Evolutionary conservation across 1,139 yeast species (phyloP).

Genomic region (Torulaspora pretoriensis): DNA sequence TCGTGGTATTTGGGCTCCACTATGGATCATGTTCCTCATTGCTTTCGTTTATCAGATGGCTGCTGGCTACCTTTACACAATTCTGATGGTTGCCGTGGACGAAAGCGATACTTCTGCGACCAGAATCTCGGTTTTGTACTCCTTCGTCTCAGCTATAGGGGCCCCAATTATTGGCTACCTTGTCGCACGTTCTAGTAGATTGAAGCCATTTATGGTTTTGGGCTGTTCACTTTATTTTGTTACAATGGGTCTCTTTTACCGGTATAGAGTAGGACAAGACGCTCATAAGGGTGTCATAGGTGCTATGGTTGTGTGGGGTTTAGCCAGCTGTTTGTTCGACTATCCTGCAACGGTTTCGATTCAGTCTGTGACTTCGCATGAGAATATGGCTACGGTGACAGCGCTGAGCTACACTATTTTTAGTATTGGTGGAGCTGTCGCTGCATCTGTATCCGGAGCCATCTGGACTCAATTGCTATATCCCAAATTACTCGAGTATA

Average conservation of each 20-base stretch:
- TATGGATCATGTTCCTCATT: conserved; percentile 39
- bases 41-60: conserved; percentile 65
- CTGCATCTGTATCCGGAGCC: conserved; percentile 53
- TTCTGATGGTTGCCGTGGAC: conserved; percentile 58
- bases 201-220: conserved; percentile 56
- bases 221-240: conserved; percentile 56
- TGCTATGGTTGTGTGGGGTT: conserved; percentile 60
- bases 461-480: conserved; percentile 55
- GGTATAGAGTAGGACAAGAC: conserved; percentile 52
- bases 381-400: conserved; percentile 59
- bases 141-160: conserved; percentile 61
- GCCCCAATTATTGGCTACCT: conserved; percentile 58
- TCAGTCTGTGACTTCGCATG: conserved; percentile 58
- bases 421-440: conserved; percentile 56
- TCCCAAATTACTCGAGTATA: conserved; percentile 30
- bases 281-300: conserved; percentile 60
- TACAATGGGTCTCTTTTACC: conserved; percentile 54
- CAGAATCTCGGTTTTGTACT: conserved; percentile 57
- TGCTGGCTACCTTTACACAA: conserved; percentile 62
- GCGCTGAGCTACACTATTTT: conserved; percentile 53
- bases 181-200: conserved; percentile 48
- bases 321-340: conserved; percentile 70
- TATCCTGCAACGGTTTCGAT: conserved; percentile 64
- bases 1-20: conserved; percentile 66
- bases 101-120: conserved; percentile 58